Evolutionary conservation across 1,284 basidiomycete genomes (phyloP), one percentile per base, ranked within the genome.

Genomic region (Ganoderma sp.): DNA sequence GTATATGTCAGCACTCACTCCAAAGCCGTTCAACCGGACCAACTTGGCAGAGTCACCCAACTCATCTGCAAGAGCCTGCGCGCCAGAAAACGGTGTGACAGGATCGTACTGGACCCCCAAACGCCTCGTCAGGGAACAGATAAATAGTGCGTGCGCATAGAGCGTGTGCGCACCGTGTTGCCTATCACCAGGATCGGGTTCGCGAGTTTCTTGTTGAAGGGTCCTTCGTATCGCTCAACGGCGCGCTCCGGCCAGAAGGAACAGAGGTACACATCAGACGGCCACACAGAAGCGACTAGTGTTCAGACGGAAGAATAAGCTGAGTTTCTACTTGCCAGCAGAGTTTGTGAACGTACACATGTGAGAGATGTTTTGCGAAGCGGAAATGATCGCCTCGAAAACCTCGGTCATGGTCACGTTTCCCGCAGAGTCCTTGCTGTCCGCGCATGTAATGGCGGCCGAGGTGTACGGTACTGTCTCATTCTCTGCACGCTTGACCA

Each of bases 141-240:
- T 28, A 28, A 28, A 28, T 7, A 39, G 1, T 1, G 19, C 8
- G 1, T 1, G 19, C 8, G 2, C 4, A 34, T 50, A 2, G 9
- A 25, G 12, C 2, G 6, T 14, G 28, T 15, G 52, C 68, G 17
- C 15, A 71, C 72, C 34, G 66, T 69, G 34, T 71, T 74, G 15
- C 71, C 72, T 17, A 74, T 69, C n/a, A 76, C 61, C 4, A 76
- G 48, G 28, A 77, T 69, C 3, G 52, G 59, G 64, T 74, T 73
- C 6, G 71, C 66, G 19, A 74, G 73, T 10, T 64, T 73, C 41
- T 68, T 71, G 63, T 76, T 73, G 62, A 74, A 76, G 14, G 75
- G 71, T 1, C 75, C 75, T 3, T 45, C 64, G 63, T 73, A 76
- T 50, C 74, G 45, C 67, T 76, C 75, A 0, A 74, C 73, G 0